phyloP scores from a whole-genome alignment of 2,329 filamentous ascomycete genomes.

The Coniochaeta sp. region DNA sequence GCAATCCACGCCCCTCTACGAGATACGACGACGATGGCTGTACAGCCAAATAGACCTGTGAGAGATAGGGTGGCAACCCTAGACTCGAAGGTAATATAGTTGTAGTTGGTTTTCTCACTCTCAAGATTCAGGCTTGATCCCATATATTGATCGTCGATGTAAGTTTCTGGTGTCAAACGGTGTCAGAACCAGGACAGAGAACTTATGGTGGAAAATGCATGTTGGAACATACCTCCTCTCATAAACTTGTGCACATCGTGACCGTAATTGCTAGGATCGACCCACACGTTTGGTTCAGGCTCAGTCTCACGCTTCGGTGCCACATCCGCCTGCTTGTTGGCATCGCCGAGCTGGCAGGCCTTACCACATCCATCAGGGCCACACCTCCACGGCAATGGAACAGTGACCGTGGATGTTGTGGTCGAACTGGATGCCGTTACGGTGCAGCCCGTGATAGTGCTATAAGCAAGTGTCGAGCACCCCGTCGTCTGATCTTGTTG shows the following conservation, averaged over 20 bases:
- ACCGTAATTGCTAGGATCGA: neutral
- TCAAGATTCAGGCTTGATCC: neutral
- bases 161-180: neutral
- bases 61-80: neutral
- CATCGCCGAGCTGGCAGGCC: neutral
- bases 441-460: neutral
- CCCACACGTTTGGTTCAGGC: neutral
- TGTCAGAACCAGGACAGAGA: neutral
- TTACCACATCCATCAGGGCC: neutral
- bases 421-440: neutral
- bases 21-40: slow-evolving; percentile 1
- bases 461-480: neutral
- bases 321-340: neutral
- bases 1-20: neutral
- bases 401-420: neutral
- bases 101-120: neutral
- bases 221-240: neutral
- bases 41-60: neutral
- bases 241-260: neutral
- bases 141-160: neutral
- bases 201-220: neutral
- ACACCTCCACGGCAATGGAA: neutral
- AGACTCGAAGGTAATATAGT: neutral
- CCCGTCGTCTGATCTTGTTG: neutral
- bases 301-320: neutral